These are phyloP conservation scores for Calonectria pseudoturangicola DNA, from an alignment of 2,329 filamentous ascomycete species.

Conservation along the genomic window DNA sequence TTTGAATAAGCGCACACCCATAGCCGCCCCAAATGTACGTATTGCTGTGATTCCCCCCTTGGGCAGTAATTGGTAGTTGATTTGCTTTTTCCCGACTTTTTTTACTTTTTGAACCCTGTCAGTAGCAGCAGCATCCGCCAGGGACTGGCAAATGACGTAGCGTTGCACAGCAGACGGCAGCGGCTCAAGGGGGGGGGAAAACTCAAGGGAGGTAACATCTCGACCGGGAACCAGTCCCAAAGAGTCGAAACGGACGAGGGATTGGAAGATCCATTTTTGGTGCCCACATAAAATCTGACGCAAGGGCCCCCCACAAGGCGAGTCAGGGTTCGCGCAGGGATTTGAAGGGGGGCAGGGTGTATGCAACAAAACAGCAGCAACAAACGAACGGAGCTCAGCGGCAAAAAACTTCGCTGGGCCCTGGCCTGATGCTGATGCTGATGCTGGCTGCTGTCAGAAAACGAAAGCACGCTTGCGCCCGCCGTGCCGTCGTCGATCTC, in stretches of 20 bases:
- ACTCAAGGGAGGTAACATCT: too few species aligned
- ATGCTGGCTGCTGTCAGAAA: neutral
- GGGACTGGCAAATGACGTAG: constrained; percentile 22
- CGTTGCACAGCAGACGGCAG: constrained; percentile 10
- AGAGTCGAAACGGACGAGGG: constrained; percentile 21
- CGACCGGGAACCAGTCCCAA: constrained; percentile 10
- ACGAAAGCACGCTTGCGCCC: neutral
- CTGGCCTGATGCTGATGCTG: neutral
- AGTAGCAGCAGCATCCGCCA: constrained; percentile 20
- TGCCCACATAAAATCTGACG: constrained; percentile 11
- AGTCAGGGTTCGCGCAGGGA: constrained; percentile 39
- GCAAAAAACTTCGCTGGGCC: neutral
- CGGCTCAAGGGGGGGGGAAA: constrained; percentile 14
- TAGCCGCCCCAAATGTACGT: neutral
- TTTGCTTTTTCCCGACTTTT: neutral
- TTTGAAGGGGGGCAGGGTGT: neutral
- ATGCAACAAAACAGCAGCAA: constrained; percentile 2
- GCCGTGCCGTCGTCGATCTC: neutral
- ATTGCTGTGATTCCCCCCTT: neutral
- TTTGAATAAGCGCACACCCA: neutral
- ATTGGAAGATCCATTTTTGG: constrained; percentile 18
- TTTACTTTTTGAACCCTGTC: constrained; percentile 26
- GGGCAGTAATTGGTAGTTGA: constrained; percentile 21
- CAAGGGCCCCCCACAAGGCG: constrained; percentile 38
- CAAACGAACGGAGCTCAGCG: neutral